Base-by-base conservation (phyloP, 768 basidiomycete genomes). In the Antrodiella citrinella region DNA sequence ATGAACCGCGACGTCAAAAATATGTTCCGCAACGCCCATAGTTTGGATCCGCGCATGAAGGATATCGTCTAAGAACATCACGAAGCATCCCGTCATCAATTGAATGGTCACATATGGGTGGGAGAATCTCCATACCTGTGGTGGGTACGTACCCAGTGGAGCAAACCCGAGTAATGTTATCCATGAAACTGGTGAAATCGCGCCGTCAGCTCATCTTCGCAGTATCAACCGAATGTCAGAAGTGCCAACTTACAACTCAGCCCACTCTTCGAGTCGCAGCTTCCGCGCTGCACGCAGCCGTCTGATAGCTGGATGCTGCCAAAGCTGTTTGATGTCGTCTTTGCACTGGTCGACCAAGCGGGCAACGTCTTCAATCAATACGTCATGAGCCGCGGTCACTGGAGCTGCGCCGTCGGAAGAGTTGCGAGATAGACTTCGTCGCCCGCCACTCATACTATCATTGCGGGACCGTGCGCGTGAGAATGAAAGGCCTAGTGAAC, bases 11-110 rank as follows among this genome's bases (percentile, higher is more conserved):
- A 91, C 83, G 49, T 88, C 86, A 57, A 91, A 91, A 24, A 82
- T 71, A 57, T 91, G 88, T 64, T 91, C 89, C 0, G 86, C 77
- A 3, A 92, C 84, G 0, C 89, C 89, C 82, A 92, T 89, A 4
- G 89, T 92, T 61, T 91, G 91, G 48, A 92, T 85, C 26, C 89
- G 84, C n/a, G 87, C 88, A 60, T 89, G 87, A 15, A 92, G 72
- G 50, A 92, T 89, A 60, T 92, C 89, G 64, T 91, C 89, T 88
- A 53, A 4, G n/a, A 10, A n/a, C n/a, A n/a, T n/a, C n/a, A n/a
- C n/a, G n/a, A n/a, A n/a, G n/a, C n/a, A n/a, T n/a, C n/a, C n/a
- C n/a, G n/a, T n/a, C n/a, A n/a, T n/a, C n/a, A n/a, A n/a, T n/a
- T n/a, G n/a, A n/a, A n/a, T n/a, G n/a, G n/a, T 42, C 49, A 44